Base-by-base conservation (phyloP, 768 basidiomycete species). In the Auricularia auricula-judae region DNA sequence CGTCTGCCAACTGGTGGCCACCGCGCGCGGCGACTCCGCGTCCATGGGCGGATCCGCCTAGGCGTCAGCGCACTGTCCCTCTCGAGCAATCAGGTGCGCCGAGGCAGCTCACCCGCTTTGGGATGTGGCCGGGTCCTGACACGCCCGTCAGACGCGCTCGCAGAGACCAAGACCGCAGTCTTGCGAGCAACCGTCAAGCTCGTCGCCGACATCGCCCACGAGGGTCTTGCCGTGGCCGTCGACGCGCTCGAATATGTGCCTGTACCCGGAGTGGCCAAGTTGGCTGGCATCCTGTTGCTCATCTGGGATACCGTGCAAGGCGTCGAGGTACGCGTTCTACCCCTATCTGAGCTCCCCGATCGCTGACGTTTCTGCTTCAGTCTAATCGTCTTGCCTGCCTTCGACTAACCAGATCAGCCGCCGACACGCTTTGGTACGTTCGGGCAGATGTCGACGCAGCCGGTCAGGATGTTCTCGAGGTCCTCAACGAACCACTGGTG, bases 381-480 rank as follows among this genome's bases (percentile, higher is more conserved):
- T 83, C 82, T 67, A 89, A 91, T 66, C 79, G 86, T 18, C 74
- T 86, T 12, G 81, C 82, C 1, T 88, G 86, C 68, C 77, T 91
- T 35, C 84, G 87, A 10, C 78, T 91, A 7, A 87, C 87, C 0
- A 84, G 88, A 68, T 83, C 87, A 34, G 89, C 88, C 66, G 89
- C 89, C 0, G 82, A 82, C 14, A 80, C 86, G 18, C 78, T 91
- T 2, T 73, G 85, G n/a, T 80, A 82, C 11, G 80, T 91, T 4
- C 79, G 83, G 0, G 79, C 82, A 36, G 87, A 89, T 64, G 78
- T 90, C 1, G 68, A 76, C 2, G 80, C 83, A n/a, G 85, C 86
- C 0, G 86, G 86, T 0, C 75, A 77, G 62, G 68, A 74, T 1
- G 80, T 86, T 1, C 76, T 76, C 1, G 70, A 76, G 1, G 84